Evolutionary conservation across 768 basidiomycete species (phyloP).

Genomic region (Nidularia sp.): DNA sequence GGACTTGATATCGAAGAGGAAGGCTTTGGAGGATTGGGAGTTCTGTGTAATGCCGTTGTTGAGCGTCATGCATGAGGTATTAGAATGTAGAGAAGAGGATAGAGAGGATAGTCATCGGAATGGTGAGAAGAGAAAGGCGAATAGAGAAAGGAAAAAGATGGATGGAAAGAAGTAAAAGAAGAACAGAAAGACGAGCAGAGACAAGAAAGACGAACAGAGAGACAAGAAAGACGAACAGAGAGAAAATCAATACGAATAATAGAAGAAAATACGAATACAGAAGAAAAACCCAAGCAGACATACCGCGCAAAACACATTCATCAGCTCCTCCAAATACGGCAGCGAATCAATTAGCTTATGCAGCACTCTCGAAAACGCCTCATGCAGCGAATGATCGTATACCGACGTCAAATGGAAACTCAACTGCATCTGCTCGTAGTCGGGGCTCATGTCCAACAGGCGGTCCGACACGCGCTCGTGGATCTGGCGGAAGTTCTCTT

Average conservation of each 20-base stretch:
- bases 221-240: too few species aligned
- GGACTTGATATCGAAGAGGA: slow-evolving; percentile 83
- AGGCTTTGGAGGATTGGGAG: slow-evolving; percentile 90
- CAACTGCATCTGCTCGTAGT: slow-evolving; percentile 73
- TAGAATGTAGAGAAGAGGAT: neutral
- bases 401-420: slow-evolving; percentile 92
- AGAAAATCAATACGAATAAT: too few species aligned
- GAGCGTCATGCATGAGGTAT: neutral
- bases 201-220: too few species aligned
- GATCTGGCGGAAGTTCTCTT: slow-evolving; percentile 90
- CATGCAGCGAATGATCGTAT: slow-evolving; percentile 87
- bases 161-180: too few species aligned
- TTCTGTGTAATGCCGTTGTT: slow-evolving; percentile 44
- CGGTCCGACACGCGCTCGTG: slow-evolving; percentile 84
- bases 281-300: slow-evolving; percentile 11
- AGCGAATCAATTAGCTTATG: slow-evolving; percentile 84
- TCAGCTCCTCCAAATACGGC: slow-evolving; percentile 80
- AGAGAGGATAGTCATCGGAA: too few species aligned
- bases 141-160: too few species aligned
- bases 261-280: too few species aligned
- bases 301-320: slow-evolving; percentile 83
- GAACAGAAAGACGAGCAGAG: too few species aligned
- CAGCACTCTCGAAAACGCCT: slow-evolving; percentile 87
- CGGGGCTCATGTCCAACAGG: slow-evolving; percentile 69
- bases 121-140: too few species aligned